Evolutionary conservation across 352 stramenopile genomes (phyloP).

Genomic region (Hyaloperonospora arabidopsidis): DNA sequence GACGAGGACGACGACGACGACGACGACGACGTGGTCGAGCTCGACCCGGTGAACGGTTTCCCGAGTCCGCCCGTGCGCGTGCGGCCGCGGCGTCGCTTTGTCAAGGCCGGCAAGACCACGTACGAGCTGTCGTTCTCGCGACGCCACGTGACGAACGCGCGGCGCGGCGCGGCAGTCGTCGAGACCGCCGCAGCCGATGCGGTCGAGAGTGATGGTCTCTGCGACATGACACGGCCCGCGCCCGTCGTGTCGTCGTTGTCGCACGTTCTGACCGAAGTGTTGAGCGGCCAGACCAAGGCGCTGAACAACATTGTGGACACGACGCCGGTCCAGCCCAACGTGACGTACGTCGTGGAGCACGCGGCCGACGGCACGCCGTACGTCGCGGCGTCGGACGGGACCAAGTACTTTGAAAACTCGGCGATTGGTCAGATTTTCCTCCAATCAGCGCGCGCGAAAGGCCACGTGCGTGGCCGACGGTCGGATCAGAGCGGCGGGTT

Average conservation of each 20-base stretch:
- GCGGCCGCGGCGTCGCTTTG: constrained; percentile 35
- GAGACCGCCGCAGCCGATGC: not conserved
- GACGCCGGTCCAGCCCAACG: constrained; percentile 25
- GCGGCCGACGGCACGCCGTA: constrained; percentile 33
- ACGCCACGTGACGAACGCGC: constrained; percentile 8
- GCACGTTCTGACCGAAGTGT: constrained; percentile 40
- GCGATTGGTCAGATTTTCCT: constrained; percentile 44
- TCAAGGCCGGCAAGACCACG: constrained; percentile 38
- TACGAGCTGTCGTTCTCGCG: constrained; percentile 46
- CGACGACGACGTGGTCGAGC: constrained; percentile 13
- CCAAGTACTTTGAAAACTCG: constrained; percentile 38
- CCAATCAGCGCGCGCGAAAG: constrained; percentile 5
- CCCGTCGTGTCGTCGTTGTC: constrained; percentile 44
- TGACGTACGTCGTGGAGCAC: constrained; percentile 35
- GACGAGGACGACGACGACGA: constrained; percentile 10
- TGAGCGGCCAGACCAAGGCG: constrained; percentile 32
- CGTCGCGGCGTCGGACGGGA: constrained; percentile 32
- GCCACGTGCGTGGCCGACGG: not conserved
- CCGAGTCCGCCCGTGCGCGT: constrained; percentile 17
- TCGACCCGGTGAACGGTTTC: constrained; percentile 24
- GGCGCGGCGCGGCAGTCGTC: not conserved
- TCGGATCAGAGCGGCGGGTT: constrained; percentile 2
- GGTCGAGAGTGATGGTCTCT: not conserved
- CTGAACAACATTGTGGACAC: constrained; percentile 40
- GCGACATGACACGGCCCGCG: constrained; percentile 5